Evolutionary conservation across 2,329 filamentous ascomycete species (phyloP), one percentile per base, ranked within the genome.

Genomic region (Trichoderma simmonsii): DNA sequence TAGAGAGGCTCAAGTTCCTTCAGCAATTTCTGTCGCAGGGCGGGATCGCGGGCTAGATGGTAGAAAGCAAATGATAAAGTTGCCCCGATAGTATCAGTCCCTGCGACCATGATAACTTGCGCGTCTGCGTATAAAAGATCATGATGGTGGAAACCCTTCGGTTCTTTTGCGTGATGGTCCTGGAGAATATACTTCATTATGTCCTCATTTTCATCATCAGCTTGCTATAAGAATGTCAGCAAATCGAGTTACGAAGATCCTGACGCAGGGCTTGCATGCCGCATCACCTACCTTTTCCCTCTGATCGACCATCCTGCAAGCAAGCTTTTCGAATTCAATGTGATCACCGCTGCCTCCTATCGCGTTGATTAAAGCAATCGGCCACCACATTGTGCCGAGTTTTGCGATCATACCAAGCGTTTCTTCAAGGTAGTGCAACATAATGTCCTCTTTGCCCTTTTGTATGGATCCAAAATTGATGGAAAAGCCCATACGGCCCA

Each of bases 401-500:
- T 66, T 39, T 0, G 72, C 74, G 15, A 75, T 61, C 11, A 63
- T 36, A 3, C 72, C 73, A 39, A 79, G 78, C 1, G 72, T 74
- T 1, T 65, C 39, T 66, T 77, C 74, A 15, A 79, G 72, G 6
- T 76, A 63, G 5, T 74, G 70, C 1, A 79, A 72, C 74, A 77
- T 76, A 5, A 65, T 62, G 39, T 76, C 74, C 24, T 77, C 75
- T 28, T 74, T 72, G 2, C 78, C 77, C 6, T 75, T 73, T 6
- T 73, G 59, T 11, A 79, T 69, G 14, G 75, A 75, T 1, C 74
- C 73, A 15, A 79, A 79, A 11, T 77, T 75, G 12, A 71, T 70
- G 0, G 76, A 76, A 62, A 77, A 79, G 3, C 76, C 78, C 24
- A 78, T 73, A 4, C 75, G 75, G 18, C 78, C 78, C 74, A 77